Evolutionary conservation across 257 asterid species (phyloP).

Genomic region (Scutellaria baicalensis): DNA sequence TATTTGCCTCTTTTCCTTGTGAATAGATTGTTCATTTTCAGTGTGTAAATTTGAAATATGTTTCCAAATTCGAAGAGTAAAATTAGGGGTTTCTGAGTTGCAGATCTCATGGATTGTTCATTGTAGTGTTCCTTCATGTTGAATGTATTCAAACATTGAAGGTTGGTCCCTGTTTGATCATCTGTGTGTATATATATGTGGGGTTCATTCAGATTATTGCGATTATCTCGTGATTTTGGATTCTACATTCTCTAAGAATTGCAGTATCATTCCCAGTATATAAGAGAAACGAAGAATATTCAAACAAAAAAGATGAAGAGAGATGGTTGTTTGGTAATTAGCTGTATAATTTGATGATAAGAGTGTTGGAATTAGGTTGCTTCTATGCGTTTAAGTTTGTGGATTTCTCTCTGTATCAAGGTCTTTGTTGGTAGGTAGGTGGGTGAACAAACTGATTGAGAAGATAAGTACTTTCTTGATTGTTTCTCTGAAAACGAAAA

Average conservation of each 20-base stretch:
- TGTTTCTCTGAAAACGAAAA: background rate
- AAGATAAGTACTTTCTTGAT: background rate
- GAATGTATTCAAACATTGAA: no score
- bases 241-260: background rate
- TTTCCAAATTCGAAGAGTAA: background rate
- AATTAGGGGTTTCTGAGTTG: background rate
- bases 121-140: no score
- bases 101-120: background rate
- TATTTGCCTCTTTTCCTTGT: background rate
- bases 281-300: no score
- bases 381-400: no score
- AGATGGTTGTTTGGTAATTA: background rate
- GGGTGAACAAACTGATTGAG: background rate
- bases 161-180: no score
- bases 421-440: background rate
- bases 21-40: background rate
- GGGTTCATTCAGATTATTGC: no score
- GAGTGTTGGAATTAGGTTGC: no score
- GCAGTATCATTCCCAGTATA: no score
- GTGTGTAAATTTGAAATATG: background rate
- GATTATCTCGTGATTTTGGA: background rate
- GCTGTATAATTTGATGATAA: background rate
- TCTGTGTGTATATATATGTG: no score
- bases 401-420: background rate
- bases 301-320: background rate